Percentiles rank a stretch among this genome's conserved stretches.
phyloP scores from a whole-genome alignment of 768 basidiomycete species.

The Chalciporus pseudorubinellus region DNA sequence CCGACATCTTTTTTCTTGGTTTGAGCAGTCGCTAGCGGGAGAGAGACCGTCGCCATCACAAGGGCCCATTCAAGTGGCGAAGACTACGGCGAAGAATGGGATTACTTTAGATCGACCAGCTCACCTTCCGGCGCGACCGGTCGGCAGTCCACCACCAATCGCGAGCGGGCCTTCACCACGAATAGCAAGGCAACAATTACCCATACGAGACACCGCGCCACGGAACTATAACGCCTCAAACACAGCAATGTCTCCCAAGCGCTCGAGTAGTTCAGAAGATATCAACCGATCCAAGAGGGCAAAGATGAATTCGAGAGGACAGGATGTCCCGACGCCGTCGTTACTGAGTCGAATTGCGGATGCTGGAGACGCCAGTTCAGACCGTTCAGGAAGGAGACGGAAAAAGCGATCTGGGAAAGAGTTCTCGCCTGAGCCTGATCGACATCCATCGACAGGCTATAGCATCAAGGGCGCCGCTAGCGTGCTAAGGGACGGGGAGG shows the following conservation, averaged over 20 bases:
- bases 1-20: conserved; percentile 40
- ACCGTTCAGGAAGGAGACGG: conserved; percentile 19
- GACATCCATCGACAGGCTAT: conserved; percentile 40
- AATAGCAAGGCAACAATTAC: conserved; percentile 8
- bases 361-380: conserved; percentile 16
- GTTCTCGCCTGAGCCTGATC: conserved; percentile 29
- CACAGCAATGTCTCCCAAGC: conserved; percentile 23
- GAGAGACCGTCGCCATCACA: conserved; percentile 19
- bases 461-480: conserved; percentile 57
- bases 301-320: conserved; percentile 26
- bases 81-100: conserved; percentile 12
- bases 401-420: conserved; percentile 21
- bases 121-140: conserved; percentile 28
- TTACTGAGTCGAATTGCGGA: conserved; percentile 44
- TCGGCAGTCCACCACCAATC: conserved; percentile 10
- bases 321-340: conserved; percentile 34
- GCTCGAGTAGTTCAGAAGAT: conserved; percentile 29
- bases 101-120: conserved; percentile 19
- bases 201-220: conserved; percentile 11
- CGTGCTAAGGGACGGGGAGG: conserved; percentile 21
- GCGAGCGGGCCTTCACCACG: conserved; percentile 7
- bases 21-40: conserved; percentile 43
- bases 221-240: conserved; percentile 6
- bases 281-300: conserved; percentile 36
- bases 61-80: conserved; percentile 12